phyloP scores from a whole-genome alignment of 257 asterid species.

The Solanum chmielewskii region DNA sequence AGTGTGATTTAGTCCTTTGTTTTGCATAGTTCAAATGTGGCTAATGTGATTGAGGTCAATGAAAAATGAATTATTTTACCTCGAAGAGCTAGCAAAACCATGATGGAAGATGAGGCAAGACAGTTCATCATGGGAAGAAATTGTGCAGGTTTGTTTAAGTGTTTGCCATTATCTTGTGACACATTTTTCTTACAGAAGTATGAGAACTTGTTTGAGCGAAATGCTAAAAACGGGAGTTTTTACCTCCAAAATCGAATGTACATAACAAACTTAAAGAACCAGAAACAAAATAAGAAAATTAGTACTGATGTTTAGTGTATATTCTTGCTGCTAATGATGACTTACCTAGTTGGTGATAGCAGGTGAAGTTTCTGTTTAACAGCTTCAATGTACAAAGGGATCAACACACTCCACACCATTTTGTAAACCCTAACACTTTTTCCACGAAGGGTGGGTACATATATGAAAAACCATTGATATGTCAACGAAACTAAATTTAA shows the following conservation, averaged over 20 bases:
- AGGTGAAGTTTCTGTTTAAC: neutral
- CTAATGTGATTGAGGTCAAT: too few relatives aligned
- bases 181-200: conserved; percentile 31
- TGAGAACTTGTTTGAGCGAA: conserved; percentile 51
- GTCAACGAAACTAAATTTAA: neutral
- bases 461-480: too few relatives aligned
- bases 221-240: conserved; percentile 49
- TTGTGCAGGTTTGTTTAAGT: conserved; percentile 32
- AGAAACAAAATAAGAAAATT: neutral
- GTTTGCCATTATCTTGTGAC: neutral
- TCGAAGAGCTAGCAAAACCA: neutral
- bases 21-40: neutral
- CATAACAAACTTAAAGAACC: conserved; percentile 13
- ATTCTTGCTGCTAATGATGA: neutral
- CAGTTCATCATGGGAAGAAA: conserved; percentile 64
- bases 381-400: neutral
- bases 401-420: neutral
- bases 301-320: neutral
- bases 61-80: too few relatives aligned
- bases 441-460: too few relatives aligned
- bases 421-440: neutral
- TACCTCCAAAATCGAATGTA: conserved; percentile 38
- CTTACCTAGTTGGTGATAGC: neutral
- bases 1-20: neutral
- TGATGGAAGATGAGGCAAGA: conserved; percentile 73